Percentiles rank a stretch among this genome's conserved stretches.
Evolutionary conservation across 2,329 filamentous ascomycete genomes (phyloP).

Genomic region (Pestalotiopsis fici): DNA sequence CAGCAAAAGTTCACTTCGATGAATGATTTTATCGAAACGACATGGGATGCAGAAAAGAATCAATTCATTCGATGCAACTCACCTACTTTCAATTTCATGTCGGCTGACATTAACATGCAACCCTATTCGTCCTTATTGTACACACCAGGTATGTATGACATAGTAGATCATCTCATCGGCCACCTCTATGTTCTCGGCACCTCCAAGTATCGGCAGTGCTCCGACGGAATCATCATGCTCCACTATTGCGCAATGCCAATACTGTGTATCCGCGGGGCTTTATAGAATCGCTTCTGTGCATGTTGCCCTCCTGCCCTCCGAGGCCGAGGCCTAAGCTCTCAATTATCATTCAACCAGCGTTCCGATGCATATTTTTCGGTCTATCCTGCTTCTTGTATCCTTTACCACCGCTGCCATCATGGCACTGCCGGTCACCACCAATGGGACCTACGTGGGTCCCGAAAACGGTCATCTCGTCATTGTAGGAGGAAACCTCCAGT

Average conservation of each 20-base stretch:
- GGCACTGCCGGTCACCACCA: not conserved
- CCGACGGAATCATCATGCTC: not conserved
- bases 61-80: no score
- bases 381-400: not conserved
- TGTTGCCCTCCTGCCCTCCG: not conserved
- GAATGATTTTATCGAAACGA: no score
- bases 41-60: no score
- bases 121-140: no score
- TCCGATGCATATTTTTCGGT: not conserved
- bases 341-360: no score
- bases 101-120: no score
- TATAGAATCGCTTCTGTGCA: not conserved
- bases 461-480: slow-evolving; percentile 30
- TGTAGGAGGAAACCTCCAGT: slow-evolving; percentile 28
- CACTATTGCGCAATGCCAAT: not conserved
- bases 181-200: no score
- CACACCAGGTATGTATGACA: no score
- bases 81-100: no score
- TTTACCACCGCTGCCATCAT: not conserved
- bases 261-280: not conserved
- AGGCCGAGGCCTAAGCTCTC: no score
- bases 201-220: not conserved
- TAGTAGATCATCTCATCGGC: no score
- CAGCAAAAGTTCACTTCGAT: no score
- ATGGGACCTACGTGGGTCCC: slow-evolving; percentile 23